Conservation (phyloP, 768 basidiomycete species). For the Termitomyces sp. region DNA sequence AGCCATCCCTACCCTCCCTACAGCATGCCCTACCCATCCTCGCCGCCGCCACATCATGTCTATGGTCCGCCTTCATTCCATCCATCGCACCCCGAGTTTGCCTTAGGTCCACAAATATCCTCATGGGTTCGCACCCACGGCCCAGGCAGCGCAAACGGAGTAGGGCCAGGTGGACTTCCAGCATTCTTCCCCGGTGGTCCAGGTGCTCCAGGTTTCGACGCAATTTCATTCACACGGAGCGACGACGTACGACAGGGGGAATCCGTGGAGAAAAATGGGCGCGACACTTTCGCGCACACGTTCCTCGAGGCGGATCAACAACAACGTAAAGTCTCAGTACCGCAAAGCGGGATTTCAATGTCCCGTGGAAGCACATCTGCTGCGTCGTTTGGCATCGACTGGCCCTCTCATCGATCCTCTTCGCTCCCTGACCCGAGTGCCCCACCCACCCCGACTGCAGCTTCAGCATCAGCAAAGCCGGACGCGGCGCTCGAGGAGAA, state of each 20-base stretch:
- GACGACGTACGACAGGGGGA: conserved; percentile 9
- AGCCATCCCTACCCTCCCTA: conserved; percentile 3
- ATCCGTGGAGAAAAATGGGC: neutral
- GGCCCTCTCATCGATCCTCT: conserved; percentile 8
- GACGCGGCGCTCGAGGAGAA: neutral
- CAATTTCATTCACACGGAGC: neutral
- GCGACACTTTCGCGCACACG: conserved; percentile 21
- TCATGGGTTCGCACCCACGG: conserved; percentile 4
- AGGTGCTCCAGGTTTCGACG: neutral
- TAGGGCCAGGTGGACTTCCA: neutral
- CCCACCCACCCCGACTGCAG: neutral
- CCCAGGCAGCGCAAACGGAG: neutral
- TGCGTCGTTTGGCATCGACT: conserved; percentile 15
- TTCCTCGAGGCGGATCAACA: conserved; percentile 27
- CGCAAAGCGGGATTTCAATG: neutral
- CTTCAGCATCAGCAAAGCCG: neutral
- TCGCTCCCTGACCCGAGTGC: neutral
- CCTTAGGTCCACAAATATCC: neutral
- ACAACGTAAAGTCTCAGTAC: conserved; percentile 7
- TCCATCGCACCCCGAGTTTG: conserved; percentile 1
- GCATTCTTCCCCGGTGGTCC: conserved; percentile 2
- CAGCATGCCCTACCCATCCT: conserved; percentile 2
- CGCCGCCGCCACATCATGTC: neutral
- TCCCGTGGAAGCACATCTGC: conserved; percentile 5
- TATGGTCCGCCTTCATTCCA: conserved; percentile 1